phyloP scores from a whole-genome alignment of 2,329 filamentous ascomycete species.

The Scopulariopsis brevicaulis region DNA sequence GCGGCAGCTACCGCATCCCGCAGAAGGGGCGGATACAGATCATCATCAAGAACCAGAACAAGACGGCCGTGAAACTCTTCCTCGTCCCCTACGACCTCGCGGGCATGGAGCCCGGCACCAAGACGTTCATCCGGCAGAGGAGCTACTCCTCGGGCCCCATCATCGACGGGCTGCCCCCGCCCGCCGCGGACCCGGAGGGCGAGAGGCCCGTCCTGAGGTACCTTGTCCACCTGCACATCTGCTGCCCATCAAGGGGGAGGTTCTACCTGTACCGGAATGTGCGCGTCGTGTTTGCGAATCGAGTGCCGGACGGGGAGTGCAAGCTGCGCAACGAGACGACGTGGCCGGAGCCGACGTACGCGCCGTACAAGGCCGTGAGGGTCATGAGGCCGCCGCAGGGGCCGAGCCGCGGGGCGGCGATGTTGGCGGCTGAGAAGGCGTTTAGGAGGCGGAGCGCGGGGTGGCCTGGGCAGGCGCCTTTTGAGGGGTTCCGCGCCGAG shows the following conservation, averaged over 20 bases:
- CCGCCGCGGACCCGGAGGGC: not conserved
- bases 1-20: conserved; percentile 88
- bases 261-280: conserved; percentile 89
- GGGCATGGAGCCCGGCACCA: conserved; percentile 88
- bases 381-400: conserved; percentile 30
- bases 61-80: conserved; percentile 94
- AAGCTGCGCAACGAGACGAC: conserved; percentile 84
- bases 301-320: conserved; percentile 91
- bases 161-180: conserved; percentile 49
- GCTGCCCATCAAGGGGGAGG: conserved; percentile 69
- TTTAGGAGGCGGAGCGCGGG: conserved; percentile 47
- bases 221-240: conserved; percentile 86
- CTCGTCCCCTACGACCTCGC: conserved; percentile 84
- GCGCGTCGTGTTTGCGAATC: conserved; percentile 90
- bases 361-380: conserved; percentile 62
- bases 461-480: conserved; percentile 18
- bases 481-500: not conserved
- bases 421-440: conserved; percentile 46
- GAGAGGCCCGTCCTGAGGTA: conserved; percentile 68
- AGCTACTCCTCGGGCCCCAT: conserved; percentile 84
- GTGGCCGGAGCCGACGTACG: conserved; percentile 77
- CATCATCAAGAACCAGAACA: conserved; percentile 96
- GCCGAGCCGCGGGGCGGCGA: conserved; percentile 30
- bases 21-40: conserved; percentile 92
- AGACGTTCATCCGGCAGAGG: conserved; percentile 91